Evolutionary conservation across 2,329 filamentous ascomycete species (phyloP).

Genomic region (Alternaria infectoria): DNA sequence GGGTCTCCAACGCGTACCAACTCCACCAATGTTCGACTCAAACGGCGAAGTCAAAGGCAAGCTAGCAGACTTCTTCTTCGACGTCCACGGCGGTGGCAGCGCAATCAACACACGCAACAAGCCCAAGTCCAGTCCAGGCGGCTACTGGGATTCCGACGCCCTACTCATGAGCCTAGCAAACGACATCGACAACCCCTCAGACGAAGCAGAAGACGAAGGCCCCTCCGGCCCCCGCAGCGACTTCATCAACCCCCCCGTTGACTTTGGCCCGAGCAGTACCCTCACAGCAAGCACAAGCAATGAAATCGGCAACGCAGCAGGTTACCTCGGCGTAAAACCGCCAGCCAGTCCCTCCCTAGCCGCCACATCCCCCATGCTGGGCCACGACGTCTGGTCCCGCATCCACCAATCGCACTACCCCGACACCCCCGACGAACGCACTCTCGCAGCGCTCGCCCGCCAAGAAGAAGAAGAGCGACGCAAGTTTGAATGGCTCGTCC

Average conservation of each 20-base stretch:
- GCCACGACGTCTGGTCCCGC: constrained; percentile 22
- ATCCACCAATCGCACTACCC: constrained; percentile 8
- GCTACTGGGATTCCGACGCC: constrained; percentile 46
- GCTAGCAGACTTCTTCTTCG: constrained; percentile 45
- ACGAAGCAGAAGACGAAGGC: constrained; percentile 28
- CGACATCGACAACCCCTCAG: constrained; percentile 13
- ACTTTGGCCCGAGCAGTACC: constrained; percentile 5
- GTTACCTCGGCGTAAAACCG: constrained; percentile 16
- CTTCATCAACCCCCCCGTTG: not conserved
- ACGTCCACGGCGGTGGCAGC: constrained; percentile 21
- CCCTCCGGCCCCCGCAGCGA: constrained; percentile 23
- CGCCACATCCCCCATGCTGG: not conserved
- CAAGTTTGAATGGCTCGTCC: constrained; percentile 49
- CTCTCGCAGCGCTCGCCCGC: constrained; percentile 8
- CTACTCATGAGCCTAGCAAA: constrained; percentile 41
- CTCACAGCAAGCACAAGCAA: not conserved
- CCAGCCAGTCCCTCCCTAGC: not conserved
- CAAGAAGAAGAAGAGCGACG: constrained; percentile 33
- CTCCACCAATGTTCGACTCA: constrained; percentile 33
- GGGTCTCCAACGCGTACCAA: constrained; percentile 32
- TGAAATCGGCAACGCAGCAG: not conserved
- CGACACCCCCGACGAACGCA: constrained; percentile 6
- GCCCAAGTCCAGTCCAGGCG: constrained; percentile 16
- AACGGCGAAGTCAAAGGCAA: constrained; percentile 36
- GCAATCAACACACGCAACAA: constrained; percentile 4